These are phyloP conservation scores for Prototheca cutis DNA, from an alignment of 163 green algal genomes.

Conservation along the genomic window DNA sequence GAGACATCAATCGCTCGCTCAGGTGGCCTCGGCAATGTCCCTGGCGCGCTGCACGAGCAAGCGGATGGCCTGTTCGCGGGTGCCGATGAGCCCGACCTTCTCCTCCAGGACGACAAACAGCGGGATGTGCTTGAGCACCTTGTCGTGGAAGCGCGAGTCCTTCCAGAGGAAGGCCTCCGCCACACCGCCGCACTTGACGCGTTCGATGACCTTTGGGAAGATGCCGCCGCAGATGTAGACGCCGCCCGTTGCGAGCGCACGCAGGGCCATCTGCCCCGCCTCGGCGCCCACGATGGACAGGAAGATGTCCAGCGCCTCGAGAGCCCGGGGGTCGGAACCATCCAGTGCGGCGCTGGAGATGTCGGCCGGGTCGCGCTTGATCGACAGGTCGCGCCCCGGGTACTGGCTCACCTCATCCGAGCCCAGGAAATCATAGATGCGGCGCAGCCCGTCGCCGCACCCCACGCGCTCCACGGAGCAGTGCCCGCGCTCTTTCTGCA, in stretches of 20 bases:
- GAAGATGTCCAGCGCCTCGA: conserved; percentile 83
- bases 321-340: conserved; percentile 38
- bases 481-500: conserved; percentile 54
- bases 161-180: conserved; percentile 53
- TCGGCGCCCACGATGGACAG: conserved; percentile 78
- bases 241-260: conserved; percentile 66
- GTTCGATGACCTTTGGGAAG: conserved; percentile 51
- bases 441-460: conserved; percentile 72
- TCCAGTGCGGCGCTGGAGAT: conserved; percentile 35
- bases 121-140: conserved; percentile 38
- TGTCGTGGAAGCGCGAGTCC: conserved; percentile 40
- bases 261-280: conserved; percentile 76
- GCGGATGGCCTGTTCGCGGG: conserved; percentile 36
- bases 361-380: conserved; percentile 12
- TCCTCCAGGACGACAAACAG: conserved; percentile 50
- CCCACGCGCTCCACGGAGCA: conserved; percentile 82
- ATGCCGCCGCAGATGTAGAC: conserved; percentile 92
- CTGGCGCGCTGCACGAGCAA: conserved; percentile 18
- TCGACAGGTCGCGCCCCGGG: conserved; percentile 20
- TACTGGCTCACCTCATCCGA: conserved; percentile 41
- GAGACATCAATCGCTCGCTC: too few relatives aligned
- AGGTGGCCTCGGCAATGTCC: conserved; percentile 7
- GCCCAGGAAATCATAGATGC: conserved; percentile 87
- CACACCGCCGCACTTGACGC: conserved; percentile 38
- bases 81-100: conserved; percentile 44